These are phyloP conservation scores for Parastagonospora nodorum DNA, from an alignment of 2,329 filamentous ascomycete species.

Conservation along the genomic window DNA sequence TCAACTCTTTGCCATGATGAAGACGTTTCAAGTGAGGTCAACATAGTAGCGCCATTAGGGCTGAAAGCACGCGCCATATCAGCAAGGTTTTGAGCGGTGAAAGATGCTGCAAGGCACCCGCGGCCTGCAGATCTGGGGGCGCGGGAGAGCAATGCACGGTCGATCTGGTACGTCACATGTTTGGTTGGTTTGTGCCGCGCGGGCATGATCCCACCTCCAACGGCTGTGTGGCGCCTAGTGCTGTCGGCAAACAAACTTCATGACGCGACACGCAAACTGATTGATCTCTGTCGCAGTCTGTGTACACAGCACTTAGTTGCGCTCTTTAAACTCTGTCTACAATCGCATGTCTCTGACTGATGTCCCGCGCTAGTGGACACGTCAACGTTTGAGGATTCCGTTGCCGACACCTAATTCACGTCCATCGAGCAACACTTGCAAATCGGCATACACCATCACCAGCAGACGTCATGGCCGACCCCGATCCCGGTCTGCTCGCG, in stretches of 20 bases:
- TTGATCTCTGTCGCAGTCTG: too few species aligned
- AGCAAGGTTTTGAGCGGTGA: conserved; percentile 13
- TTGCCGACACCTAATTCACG: too few species aligned
- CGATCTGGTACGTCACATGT: conserved; percentile 11
- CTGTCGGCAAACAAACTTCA: too few species aligned
- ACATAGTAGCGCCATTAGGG: not conserved
- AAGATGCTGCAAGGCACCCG: conserved; percentile 21
- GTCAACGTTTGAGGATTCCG: not conserved
- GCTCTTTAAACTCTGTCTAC: not conserved
- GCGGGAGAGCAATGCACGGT: conserved; percentile 8
- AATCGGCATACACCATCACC: not conserved
- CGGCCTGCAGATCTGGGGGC: conserved; percentile 17
- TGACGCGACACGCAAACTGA: too few species aligned
- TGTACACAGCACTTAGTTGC: too few species aligned
- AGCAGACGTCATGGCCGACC: conserved; percentile 31
- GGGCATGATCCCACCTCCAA: not conserved
- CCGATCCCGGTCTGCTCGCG: conserved; percentile 35
- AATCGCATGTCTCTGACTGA: too few species aligned
- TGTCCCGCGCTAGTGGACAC: not conserved
- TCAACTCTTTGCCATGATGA: not conserved
- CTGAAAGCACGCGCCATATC: not conserved
- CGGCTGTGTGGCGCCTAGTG: too few species aligned
- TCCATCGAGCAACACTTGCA: not conserved
- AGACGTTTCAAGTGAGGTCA: not conserved
- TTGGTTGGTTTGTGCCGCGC: conserved; percentile 11